Conservation (phyloP, 2,329 filamentous ascomycete species). For the Coniochaeta sp. region DNA sequence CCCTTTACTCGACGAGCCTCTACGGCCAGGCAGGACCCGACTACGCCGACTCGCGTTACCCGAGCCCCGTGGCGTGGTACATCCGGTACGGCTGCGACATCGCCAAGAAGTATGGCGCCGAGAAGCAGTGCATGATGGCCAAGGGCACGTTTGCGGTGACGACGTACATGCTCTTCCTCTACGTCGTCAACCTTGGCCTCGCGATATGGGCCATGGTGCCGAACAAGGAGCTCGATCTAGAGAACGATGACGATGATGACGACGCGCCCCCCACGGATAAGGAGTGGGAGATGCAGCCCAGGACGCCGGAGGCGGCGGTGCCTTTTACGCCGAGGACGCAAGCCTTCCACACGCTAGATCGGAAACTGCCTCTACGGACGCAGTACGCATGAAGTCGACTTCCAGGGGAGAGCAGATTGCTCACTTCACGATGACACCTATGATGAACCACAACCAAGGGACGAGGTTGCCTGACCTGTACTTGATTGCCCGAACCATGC, state of each 20-base stretch:
- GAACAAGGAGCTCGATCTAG: conserved; percentile 44
- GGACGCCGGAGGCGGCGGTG: conserved; percentile 13
- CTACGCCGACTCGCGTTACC: conserved; percentile 56
- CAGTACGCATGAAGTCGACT: neutral
- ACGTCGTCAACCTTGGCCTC: conserved; percentile 50
- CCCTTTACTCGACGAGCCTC: conserved; percentile 58
- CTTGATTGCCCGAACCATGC: neutral
- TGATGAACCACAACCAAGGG: neutral
- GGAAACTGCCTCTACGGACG: conserved; percentile 44
- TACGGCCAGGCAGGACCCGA: conserved; percentile 69
- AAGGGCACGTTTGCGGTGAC: conserved; percentile 60
- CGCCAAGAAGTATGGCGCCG: conserved; percentile 43
- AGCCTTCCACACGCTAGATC: conserved; percentile 58
- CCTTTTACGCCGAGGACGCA: conserved; percentile 60
- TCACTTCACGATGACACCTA: neutral
- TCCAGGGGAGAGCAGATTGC: neutral
- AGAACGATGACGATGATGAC: conserved; percentile 32
- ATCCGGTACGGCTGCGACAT: conserved; percentile 62
- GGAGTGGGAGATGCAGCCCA: conserved; percentile 50
- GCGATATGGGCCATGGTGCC: conserved; percentile 52
- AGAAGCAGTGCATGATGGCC: conserved; percentile 58
- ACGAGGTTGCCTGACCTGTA: neutral
- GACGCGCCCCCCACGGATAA: conserved; percentile 30
- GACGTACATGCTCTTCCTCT: conserved; percentile 58
- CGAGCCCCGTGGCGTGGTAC: conserved; percentile 65